phyloP scores from a whole-genome alignment of 176 grass and related monocot species.

The Cenchrus purpureus region DNA sequence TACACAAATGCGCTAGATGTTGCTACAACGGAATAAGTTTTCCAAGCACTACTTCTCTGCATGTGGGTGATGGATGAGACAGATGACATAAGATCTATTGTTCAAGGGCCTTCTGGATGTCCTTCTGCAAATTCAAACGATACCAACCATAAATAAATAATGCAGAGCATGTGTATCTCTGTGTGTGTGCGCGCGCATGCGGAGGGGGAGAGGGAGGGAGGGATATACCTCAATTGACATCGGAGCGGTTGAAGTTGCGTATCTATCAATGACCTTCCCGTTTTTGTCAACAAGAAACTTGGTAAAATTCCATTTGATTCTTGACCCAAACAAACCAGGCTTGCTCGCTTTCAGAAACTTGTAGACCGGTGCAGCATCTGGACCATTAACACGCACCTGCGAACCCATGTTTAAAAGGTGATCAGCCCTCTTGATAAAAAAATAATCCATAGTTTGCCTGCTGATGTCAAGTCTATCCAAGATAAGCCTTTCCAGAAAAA shows the following conservation, averaged over 20 bases:
- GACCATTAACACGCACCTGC: conserved; percentile 86
- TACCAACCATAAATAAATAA: conserved; percentile 34
- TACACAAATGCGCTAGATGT: conserved; percentile 21
- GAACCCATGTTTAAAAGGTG: conserved; percentile 14
- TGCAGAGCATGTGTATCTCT: too few species aligned
- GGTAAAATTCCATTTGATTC: conserved; percentile 97
- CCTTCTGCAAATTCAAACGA: conserved; percentile 63
- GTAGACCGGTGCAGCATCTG: conserved; percentile 68
- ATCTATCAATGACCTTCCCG: conserved; percentile 80
- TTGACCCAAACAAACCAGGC: conserved; percentile 68
- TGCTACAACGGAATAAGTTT: neutral
- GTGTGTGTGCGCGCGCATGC: too few species aligned
- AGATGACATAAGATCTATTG: neutral
- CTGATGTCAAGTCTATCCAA: conserved; percentile 8
- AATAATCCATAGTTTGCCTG: neutral
- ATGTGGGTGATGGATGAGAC: neutral
- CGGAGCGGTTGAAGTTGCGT: conserved; percentile 56
- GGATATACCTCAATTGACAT: conserved; percentile 70
- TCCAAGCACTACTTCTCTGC: conserved; percentile 29
- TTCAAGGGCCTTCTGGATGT: conserved; percentile 76
- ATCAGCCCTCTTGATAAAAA: neutral
- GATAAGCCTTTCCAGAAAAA: neutral
- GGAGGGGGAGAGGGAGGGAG: neutral
- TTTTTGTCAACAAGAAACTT: conserved; percentile 91
- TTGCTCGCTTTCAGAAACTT: conserved; percentile 92